Conservation (phyloP, 2,329 filamentous ascomycete genomes). For the Sclerotinia sclerotiorum region DNA sequence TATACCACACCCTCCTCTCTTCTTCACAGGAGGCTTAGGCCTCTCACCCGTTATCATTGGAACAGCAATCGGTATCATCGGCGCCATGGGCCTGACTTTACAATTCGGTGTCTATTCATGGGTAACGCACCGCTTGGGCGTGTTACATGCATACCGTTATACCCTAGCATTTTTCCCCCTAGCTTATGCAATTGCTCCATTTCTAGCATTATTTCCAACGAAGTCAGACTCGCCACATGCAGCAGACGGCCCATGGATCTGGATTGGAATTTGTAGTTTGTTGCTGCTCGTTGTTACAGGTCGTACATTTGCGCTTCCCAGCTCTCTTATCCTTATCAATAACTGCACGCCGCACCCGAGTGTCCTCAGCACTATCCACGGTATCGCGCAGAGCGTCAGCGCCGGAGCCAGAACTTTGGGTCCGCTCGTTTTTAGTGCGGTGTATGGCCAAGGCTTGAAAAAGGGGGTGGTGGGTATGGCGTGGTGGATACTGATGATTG, state of each 20-base stretch:
- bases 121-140: conserved; percentile 1
- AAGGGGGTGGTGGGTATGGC: not conserved
- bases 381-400: not conserved
- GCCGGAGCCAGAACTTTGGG: not conserved
- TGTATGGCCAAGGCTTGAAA: conserved; percentile 5
- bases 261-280: not conserved
- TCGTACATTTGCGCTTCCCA: conserved; percentile 2
- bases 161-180: not conserved
- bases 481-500: conserved; percentile 9
- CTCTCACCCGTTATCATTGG: not conserved
- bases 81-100: not conserved
- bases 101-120: conserved; percentile 7
- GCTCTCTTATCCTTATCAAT: conserved; percentile 6
- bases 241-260: not conserved
- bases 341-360: not conserved
- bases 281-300: not conserved
- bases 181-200: not conserved
- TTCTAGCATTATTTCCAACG: not conserved
- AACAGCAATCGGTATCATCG: conserved; percentile 1
- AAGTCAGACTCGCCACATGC: not conserved
- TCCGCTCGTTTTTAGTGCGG: not conserved
- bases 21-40: not conserved
- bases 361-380: not conserved
- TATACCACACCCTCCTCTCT: not conserved
- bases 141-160: not conserved